Percentiles rank a stretch among this genome's conserved stretches.
Conservation (phyloP, 1,139 yeast species). For the Barnettozyma hawaiiensis region DNA sequence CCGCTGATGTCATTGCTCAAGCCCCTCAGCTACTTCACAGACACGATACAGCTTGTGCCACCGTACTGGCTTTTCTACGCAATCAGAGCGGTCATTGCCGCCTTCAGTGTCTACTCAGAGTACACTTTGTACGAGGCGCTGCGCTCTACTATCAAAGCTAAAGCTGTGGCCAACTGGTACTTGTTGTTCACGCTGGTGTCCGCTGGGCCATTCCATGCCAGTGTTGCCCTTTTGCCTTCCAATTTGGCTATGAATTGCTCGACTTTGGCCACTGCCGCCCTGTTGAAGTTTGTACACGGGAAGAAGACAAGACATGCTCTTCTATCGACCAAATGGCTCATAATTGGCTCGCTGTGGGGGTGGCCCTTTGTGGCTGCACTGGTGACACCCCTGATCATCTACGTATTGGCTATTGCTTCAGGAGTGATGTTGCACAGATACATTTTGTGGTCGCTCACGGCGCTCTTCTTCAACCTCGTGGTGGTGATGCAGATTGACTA, state of each 20-base stretch:
- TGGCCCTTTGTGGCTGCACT: constrained; percentile 86
- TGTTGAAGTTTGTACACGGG: constrained; percentile 23
- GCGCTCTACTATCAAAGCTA: constrained; percentile 3
- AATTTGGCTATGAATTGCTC: constrained; percentile 71
- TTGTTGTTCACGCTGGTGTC: constrained; percentile 40
- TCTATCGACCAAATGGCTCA: constrained; percentile 44
- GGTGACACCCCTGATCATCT: constrained; percentile 52
- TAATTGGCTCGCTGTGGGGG: constrained; percentile 72
- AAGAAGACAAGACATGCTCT: constrained; percentile 27
- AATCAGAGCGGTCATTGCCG: constrained; percentile 49
- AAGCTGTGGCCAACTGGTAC: constrained; percentile 54
- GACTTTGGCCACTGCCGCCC: constrained; percentile 46
- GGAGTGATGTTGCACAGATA: constrained; percentile 12
- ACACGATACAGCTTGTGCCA: constrained; percentile 10
- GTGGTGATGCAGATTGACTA: constrained; percentile 51
- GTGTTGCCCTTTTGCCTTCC: constrained; percentile 83
- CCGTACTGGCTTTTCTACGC: constrained; percentile 39
- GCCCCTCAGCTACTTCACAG: constrained; percentile 32
- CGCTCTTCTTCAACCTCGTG: constrained; percentile 31
- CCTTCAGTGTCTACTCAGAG: constrained; percentile 52
- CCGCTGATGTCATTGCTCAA: constrained; percentile 43
- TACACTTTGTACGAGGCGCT: constrained; percentile 34
- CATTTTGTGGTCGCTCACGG: constrained; percentile 25
- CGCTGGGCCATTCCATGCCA: constrained; percentile 81
- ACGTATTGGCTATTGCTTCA: constrained; percentile 24